A percentile compares a stretch with the other conserved stretches of the same genome.
phyloP scores from a whole-genome alignment of 768 basidiomycete genomes.

The Saitozyma podzolica region DNA sequence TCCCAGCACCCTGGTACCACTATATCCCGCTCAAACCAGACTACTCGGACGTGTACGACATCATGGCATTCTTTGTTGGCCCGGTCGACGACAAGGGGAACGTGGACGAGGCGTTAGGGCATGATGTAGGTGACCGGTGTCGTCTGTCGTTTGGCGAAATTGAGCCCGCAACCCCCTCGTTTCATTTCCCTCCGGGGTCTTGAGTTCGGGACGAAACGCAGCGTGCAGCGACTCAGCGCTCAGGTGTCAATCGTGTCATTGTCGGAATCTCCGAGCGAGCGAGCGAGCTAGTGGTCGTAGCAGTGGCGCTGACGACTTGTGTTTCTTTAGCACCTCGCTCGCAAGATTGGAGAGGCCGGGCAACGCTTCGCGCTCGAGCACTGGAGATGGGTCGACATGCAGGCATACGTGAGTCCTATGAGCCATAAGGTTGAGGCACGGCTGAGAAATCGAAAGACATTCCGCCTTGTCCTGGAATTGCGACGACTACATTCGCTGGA shows the following conservation, averaged over 20 bases:
- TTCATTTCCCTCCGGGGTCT: background rate
- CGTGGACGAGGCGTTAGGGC: constrained; percentile 58
- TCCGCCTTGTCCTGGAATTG: constrained; percentile 46
- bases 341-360: constrained; percentile 50
- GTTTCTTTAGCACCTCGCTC: constrained; percentile 42
- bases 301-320: background rate
- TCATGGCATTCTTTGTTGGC: constrained; percentile 72
- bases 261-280: background rate
- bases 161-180: background rate
- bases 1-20: constrained; percentile 65
- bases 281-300: background rate
- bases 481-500: constrained; percentile 40
- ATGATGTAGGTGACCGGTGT: constrained; percentile 57
- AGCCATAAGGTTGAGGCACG: background rate
- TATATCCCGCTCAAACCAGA: constrained; percentile 69
- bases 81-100: constrained; percentile 55
- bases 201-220: background rate
- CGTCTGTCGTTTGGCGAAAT: background rate
- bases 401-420: constrained; percentile 44
- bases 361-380: constrained; percentile 46
- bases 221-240: too few relatives aligned
- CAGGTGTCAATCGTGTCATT: background rate
- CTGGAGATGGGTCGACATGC: constrained; percentile 52
- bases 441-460: constrained; percentile 33
- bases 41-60: constrained; percentile 68